Conservation (phyloP, 768 basidiomycete genomes). For the Mrakia blollopis region DNA sequence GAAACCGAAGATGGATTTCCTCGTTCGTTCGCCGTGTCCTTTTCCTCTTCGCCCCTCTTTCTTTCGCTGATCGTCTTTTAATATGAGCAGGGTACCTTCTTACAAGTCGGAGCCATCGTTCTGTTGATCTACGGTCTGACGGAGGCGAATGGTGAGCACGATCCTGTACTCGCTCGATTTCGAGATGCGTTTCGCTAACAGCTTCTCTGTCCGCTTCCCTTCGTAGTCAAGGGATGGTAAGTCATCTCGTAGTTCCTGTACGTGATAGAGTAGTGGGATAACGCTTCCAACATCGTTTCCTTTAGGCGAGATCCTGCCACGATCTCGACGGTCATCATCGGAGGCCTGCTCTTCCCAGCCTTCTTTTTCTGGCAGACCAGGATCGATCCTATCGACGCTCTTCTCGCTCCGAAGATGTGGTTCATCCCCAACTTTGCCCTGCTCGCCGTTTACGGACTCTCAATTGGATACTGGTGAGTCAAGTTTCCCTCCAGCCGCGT, state of each 20-base stretch:
- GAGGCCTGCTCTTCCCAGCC: slow-evolving; percentile 29
- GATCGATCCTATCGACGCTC: slow-evolving; percentile 3
- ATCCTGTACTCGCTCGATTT: neutral
- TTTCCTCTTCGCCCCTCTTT: slow-evolving; percentile 3
- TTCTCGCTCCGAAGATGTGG: slow-evolving; percentile 35
- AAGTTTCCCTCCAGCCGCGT: too few relatives aligned
- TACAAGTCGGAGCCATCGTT: slow-evolving; percentile 16
- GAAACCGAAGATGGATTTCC: neutral
- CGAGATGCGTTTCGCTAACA: too few relatives aligned
- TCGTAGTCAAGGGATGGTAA: slow-evolving; percentile 34
- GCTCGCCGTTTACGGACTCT: slow-evolving; percentile 35
- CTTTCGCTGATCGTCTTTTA: neutral
- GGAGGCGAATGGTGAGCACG: slow-evolving; percentile 34
- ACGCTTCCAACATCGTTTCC: too few relatives aligned
- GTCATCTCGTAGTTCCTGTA: neutral
- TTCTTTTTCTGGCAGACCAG: slow-evolving; percentile 39
- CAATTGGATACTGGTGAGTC: slow-evolving; percentile 39
- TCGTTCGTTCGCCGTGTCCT: neutral
- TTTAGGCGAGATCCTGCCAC: slow-evolving; percentile 31
- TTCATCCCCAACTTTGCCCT: slow-evolving; percentile 38
- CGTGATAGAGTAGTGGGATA: too few relatives aligned
- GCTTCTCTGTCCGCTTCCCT: neutral
- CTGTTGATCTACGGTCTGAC: slow-evolving; percentile 40
- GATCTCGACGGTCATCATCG: slow-evolving; percentile 37
- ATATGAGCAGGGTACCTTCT: neutral